Percentiles rank a stretch among this genome's conserved stretches.
phyloP scores from a whole-genome alignment of 1,139 yeast genomes.

The Kodamaea sp. region DNA sequence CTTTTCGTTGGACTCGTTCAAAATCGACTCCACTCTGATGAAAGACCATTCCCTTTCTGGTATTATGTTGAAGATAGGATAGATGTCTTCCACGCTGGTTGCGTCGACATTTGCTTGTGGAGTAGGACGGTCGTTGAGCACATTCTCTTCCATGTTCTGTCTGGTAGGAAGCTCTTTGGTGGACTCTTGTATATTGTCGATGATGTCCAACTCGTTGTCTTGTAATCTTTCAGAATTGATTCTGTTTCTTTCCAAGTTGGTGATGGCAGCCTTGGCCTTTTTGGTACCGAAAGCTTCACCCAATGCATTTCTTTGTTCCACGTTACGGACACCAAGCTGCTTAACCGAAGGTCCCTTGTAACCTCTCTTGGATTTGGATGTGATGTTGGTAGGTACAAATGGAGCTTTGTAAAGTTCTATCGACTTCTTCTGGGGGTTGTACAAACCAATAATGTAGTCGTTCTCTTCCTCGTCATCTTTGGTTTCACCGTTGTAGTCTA shows the following conservation, averaged over 20 bases:
- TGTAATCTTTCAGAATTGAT: constrained; percentile 82
- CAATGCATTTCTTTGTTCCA: constrained; percentile 71
- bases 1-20: constrained; percentile 51
- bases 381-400: constrained; percentile 54
- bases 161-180: constrained; percentile 75
- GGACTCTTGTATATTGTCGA: constrained; percentile 72
- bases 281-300: constrained; percentile 98
- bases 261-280: constrained; percentile 88
- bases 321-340: constrained; percentile 53
- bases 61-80: constrained; percentile 71
- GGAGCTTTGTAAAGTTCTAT: constrained; percentile 67
- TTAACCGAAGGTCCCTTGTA: constrained; percentile 63
- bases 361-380: constrained; percentile 52
- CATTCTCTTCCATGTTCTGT: constrained; percentile 54
- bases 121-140: constrained; percentile 73
- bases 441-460: constrained; percentile 66
- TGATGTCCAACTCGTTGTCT: constrained; percentile 75
- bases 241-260: constrained; percentile 76
- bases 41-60: constrained; percentile 64
- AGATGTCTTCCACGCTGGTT: constrained; percentile 76
- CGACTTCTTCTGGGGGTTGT: constrained; percentile 59
- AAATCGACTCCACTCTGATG: constrained; percentile 59
- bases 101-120: constrained; percentile 79
- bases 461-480: constrained; percentile 38
- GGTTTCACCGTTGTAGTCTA: constrained; percentile 71